Conservation (phyloP, 2,329 filamentous ascomycete species). For the Lasiodiplodia theobromae region DNA sequence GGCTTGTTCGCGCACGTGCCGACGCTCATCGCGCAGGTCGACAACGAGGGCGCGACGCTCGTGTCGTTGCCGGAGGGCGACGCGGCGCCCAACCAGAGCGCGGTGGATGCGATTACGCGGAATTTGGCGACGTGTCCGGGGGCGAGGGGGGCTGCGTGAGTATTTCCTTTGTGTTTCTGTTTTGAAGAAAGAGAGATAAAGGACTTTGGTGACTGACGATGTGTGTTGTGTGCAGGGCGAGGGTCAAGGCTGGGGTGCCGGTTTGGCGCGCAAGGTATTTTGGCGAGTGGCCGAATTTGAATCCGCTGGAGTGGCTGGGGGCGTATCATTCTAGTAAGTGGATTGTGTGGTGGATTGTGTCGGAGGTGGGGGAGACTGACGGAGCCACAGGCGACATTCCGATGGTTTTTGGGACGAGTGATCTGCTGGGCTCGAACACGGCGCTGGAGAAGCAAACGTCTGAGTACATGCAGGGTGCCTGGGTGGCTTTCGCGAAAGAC, state of each 20-base stretch:
- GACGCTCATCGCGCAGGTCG: constrained; percentile 37
- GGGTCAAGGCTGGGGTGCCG: constrained; percentile 25
- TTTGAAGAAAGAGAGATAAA: not conserved
- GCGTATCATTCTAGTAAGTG: constrained; percentile 34
- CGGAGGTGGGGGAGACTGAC: constrained; percentile 6
- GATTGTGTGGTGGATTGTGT: not conserved
- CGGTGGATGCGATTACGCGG: constrained; percentile 36
- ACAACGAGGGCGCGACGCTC: constrained; percentile 3
- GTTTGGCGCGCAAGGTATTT: constrained; percentile 35
- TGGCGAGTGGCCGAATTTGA: constrained; percentile 32
- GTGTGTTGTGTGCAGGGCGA: constrained; percentile 32
- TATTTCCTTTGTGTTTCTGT: not conserved
- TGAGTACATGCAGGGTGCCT: constrained; percentile 33
- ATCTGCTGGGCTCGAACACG: constrained; percentile 33
- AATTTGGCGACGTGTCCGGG: constrained; percentile 31
- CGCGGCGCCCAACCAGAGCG: constrained; percentile 33
- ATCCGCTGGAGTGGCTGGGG: constrained; percentile 27
- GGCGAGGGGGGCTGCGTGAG: constrained; percentile 32
- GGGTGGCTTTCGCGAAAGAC: constrained; percentile 35
- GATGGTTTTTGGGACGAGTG: constrained; percentile 34
- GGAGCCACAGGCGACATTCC: constrained; percentile 32
- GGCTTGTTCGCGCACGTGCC: constrained; percentile 39
- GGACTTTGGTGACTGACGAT: constrained; percentile 30
- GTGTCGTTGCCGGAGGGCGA: not conserved
- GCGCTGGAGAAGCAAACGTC: constrained; percentile 32